Evolutionary conservation across 2,329 filamentous ascomycete species (phyloP).

Genomic region (Coniochaeta sp.): DNA sequence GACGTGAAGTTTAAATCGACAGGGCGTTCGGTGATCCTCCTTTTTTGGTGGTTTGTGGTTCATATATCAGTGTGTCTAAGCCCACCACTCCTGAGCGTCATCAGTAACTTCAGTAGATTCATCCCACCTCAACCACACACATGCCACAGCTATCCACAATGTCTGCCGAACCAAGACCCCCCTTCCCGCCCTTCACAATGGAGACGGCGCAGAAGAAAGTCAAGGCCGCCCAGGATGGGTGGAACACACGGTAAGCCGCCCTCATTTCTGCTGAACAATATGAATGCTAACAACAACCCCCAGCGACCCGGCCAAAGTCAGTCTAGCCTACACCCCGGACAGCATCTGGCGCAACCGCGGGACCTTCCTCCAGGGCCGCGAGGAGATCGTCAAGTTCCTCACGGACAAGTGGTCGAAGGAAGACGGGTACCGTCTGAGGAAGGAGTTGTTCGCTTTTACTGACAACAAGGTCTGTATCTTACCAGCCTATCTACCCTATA

Average conservation of each 20-base stretch:
- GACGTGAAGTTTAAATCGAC: too few relatives aligned
- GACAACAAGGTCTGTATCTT: slow-evolving; percentile 51
- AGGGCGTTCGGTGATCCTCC: too few relatives aligned
- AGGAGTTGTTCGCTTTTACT: slow-evolving; percentile 74
- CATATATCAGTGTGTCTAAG: too few relatives aligned
- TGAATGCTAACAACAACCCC: background rate
- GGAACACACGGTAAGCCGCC: slow-evolving; percentile 68
- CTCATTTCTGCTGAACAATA: background rate
- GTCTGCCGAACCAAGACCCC: slow-evolving; percentile 26
- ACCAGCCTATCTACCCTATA: too few relatives aligned
- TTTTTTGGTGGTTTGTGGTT: too few relatives aligned
- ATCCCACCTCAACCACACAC: too few relatives aligned
- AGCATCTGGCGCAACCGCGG: slow-evolving; percentile 76
- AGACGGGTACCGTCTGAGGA: slow-evolving; percentile 64
- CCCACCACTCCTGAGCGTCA: too few relatives aligned
- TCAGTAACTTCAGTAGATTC: too few relatives aligned
- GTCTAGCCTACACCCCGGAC: slow-evolving; percentile 67
- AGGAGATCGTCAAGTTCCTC: slow-evolving; percentile 61
- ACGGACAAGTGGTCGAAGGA: slow-evolving; percentile 69
- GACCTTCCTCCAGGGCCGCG: slow-evolving; percentile 61
- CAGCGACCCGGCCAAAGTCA: slow-evolving; percentile 58
- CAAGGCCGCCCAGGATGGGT: slow-evolving; percentile 74
- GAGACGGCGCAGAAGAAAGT: slow-evolving; percentile 70
- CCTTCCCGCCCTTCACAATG: slow-evolving; percentile 64
- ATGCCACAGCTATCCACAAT: slow-evolving; percentile 6